Base-by-base conservation (phyloP, 2,329 filamentous ascomycete genomes). In the Colletotrichum sp. region DNA sequence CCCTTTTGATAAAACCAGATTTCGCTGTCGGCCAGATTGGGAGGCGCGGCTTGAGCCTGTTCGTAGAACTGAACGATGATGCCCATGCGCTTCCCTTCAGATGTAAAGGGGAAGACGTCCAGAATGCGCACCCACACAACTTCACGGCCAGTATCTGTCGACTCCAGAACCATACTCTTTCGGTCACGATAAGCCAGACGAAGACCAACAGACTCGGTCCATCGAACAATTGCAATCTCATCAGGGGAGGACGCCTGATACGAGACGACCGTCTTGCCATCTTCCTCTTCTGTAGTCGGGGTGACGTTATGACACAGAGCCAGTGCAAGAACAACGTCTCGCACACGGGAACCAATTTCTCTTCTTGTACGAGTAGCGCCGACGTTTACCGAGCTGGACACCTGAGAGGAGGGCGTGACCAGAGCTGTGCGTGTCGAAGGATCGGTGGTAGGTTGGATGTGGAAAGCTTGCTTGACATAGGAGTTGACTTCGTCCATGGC, bases 1-100 rank as follows among this genome's bases (percentile, higher is more conserved):
- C 97, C 97, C 85, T 99, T 99, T 81, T 99, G 96, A 82, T 96
- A 98, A 86, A 99, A 99, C 94, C 96, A 98, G 34, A 98, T 96
- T 82, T 98, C 96, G 16, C 94, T 93, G 63, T 89, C 88, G 13
- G 89, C 87, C 13, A 91, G 85, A 52, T 86, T 85, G 0, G 87
- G 85, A 8, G 82, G 79, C 2, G 89, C 87, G 4, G 89, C 82
- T 3, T 90, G 86, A 2, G 88, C 87, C 36, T 88, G 87, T 16
- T 93, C 91, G 32, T 93, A 89, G 81, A 98, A 98, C 79, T 96
- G 94, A 25, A 98, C 95, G 76, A 99, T 93, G 75, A 99, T 96
- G 12, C 98, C 97, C 97, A 99, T 99, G 68, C 97, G 93, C 86
- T 99, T 99, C 79, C 96, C 96, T 79, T 98, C 97, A 0, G 96